These are phyloP conservation scores for Achaetomiella virescens DNA, from an alignment of 495 filamentous ascomycete species.

Conservation along the genomic window DNA sequence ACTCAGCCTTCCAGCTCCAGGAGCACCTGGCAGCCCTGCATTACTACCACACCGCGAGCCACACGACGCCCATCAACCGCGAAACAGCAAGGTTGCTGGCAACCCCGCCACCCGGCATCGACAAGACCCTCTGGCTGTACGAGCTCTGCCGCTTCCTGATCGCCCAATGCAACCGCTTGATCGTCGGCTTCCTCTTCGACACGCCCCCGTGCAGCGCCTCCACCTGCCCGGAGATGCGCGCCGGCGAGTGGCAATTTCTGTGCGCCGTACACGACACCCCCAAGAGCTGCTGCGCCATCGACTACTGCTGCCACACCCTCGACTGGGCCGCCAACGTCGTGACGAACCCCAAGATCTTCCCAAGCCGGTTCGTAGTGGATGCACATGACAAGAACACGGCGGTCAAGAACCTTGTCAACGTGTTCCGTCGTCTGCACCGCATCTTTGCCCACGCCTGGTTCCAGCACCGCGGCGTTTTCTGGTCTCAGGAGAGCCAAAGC, in stretches of 20 bases:
- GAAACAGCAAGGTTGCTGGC: slow-evolving; percentile 67
- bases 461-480: slow-evolving; percentile 91
- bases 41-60: slow-evolving; percentile 62
- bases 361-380: slow-evolving; percentile 70
- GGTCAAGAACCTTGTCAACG: slow-evolving; percentile 81
- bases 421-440: slow-evolving; percentile 87
- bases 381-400: slow-evolving; percentile 56
- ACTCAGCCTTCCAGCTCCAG: slow-evolving; percentile 96
- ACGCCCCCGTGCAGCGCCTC: slow-evolving; percentile 73
- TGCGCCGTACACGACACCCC: slow-evolving; percentile 95
- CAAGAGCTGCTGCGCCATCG: slow-evolving; percentile 93
- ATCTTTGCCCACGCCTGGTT: slow-evolving; percentile 99
- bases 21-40: slow-evolving; percentile 94
- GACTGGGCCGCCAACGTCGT: slow-evolving; percentile 93
- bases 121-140: slow-evolving; percentile 89
- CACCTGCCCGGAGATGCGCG: slow-evolving; percentile 97
- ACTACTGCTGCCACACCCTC: slow-evolving; percentile 97
- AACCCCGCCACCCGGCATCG: slow-evolving; percentile 69
- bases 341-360: slow-evolving; percentile 85
- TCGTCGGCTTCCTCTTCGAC: slow-evolving; percentile 89
- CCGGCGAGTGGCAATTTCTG: slow-evolving; percentile 96
- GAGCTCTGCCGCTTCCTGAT: slow-evolving; percentile 94
- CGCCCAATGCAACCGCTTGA: slow-evolving; percentile 83
- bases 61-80: slow-evolving; percentile 63
- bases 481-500: slow-evolving; percentile 81